These are phyloP conservation scores for Falciphora oryzae DNA, from an alignment of 2,329 filamentous ascomycete genomes.

Conservation along the genomic window DNA sequence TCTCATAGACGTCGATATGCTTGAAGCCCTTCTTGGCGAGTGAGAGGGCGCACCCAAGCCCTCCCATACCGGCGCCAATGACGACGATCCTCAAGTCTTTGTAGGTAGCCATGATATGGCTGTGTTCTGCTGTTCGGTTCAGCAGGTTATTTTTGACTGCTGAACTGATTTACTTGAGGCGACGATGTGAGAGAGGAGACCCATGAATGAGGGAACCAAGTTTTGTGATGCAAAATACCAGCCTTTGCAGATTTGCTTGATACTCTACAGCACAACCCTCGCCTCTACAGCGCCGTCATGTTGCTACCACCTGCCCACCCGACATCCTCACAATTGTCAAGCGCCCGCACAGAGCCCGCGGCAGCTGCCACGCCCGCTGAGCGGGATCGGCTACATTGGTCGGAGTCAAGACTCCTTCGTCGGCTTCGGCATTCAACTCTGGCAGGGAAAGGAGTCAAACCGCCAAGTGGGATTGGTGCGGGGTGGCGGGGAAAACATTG, in stretches of 20 bases:
- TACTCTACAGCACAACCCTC: too few relatives aligned
- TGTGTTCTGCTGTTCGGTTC: background rate
- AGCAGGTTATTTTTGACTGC: background rate
- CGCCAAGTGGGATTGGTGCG: background rate
- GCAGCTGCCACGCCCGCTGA: too few relatives aligned
- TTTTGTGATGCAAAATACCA: too few relatives aligned
- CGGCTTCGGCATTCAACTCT: background rate
- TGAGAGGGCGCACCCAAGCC: slow-evolving; percentile 64
- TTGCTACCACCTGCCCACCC: background rate
- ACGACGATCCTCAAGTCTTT: slow-evolving; percentile 26
- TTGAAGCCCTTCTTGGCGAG: slow-evolving; percentile 72
- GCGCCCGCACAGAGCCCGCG: too few relatives aligned
- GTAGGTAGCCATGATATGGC: slow-evolving; percentile 19
- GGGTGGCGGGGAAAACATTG: background rate
- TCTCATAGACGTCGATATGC: slow-evolving; percentile 68
- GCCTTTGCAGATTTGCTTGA: too few relatives aligned
- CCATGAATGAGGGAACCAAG: too few relatives aligned
- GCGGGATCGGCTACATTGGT: background rate
- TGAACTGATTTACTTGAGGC: too few relatives aligned
- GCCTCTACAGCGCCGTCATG: too few relatives aligned
- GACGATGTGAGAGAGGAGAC: too few relatives aligned
- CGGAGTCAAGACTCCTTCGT: background rate
- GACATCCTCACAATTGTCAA: background rate
- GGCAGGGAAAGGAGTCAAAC: too few relatives aligned
- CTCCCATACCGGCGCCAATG: slow-evolving; percentile 62